Conservation (phyloP, 2,329 filamentous ascomycete genomes). For the Acephala macrosclerotiorum region DNA sequence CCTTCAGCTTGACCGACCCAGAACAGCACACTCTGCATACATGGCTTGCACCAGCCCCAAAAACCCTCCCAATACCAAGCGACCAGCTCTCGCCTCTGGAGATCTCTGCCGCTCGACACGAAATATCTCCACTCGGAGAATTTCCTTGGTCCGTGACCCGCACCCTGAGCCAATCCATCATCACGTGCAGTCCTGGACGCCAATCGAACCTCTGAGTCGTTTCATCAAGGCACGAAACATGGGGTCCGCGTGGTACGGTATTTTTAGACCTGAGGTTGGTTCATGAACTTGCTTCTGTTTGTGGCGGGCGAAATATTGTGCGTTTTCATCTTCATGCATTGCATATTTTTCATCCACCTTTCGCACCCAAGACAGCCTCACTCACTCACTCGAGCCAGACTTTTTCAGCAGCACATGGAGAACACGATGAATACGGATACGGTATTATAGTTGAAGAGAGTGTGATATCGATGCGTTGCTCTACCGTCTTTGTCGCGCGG, state of each 20-base stretch:
- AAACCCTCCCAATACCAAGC: neutral
- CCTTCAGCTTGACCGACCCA: neutral
- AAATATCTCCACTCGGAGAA: conserved; percentile 6
- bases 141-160: neutral
- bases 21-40: conserved; percentile 2
- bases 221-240: conserved; percentile 1
- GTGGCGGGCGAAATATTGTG: neutral
- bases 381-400: neutral
- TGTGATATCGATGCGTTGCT: neutral
- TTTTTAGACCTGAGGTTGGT: neutral
- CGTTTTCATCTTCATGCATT: neutral
- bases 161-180: neutral
- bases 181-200: neutral
- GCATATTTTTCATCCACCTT: neutral
- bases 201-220: neutral
- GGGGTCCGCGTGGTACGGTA: conserved; percentile 9
- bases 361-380: neutral
- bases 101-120: neutral
- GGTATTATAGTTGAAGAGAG: neutral
- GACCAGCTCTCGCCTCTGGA: neutral
- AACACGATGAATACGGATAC: neutral
- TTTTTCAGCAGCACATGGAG: neutral
- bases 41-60: neutral
- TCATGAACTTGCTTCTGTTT: conserved; percentile 5
- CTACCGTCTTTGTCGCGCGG: conserved; percentile 8